phyloP scores from a whole-genome alignment of 129 eudicot genomes.

The Cynara cardunculus region DNA sequence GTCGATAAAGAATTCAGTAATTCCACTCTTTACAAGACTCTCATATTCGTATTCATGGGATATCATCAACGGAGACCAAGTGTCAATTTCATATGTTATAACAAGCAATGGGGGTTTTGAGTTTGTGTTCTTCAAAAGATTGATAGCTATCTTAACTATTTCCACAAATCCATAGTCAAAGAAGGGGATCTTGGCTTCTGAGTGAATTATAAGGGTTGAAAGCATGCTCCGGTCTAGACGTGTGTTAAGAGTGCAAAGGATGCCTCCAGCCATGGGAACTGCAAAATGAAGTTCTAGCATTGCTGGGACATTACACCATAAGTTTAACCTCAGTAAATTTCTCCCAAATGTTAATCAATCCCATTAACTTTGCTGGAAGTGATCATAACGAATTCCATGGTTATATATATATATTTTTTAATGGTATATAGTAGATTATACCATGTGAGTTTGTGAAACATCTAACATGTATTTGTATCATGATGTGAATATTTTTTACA shows the following conservation, averaged over 20 bases:
- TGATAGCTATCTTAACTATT: constrained; percentile 43
- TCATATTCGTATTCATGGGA: constrained; percentile 40
- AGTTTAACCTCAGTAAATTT: background rate
- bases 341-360: no score
- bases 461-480: no score
- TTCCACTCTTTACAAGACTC: constrained; percentile 43
- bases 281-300: constrained; percentile 72
- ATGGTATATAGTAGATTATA: no score
- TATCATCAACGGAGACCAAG: background rate
- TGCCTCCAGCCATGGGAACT: constrained; percentile 84
- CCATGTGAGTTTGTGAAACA: no score
- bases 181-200: constrained; percentile 56
- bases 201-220: constrained; percentile 48
- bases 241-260: constrained; percentile 54
- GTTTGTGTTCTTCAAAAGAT: constrained; percentile 24
- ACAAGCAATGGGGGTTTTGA: constrained; percentile 38
- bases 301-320: constrained; percentile 54
- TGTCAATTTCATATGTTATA: constrained; percentile 31
- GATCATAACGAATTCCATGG: no score
- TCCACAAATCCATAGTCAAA: constrained; percentile 55
- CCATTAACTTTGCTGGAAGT: no score
- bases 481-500: no score
- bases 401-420: no score
- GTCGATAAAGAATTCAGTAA: constrained; percentile 29
- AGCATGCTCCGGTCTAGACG: constrained; percentile 54